Conservation (phyloP, 768 basidiomycete species). For the Suillus plorans region DNA sequence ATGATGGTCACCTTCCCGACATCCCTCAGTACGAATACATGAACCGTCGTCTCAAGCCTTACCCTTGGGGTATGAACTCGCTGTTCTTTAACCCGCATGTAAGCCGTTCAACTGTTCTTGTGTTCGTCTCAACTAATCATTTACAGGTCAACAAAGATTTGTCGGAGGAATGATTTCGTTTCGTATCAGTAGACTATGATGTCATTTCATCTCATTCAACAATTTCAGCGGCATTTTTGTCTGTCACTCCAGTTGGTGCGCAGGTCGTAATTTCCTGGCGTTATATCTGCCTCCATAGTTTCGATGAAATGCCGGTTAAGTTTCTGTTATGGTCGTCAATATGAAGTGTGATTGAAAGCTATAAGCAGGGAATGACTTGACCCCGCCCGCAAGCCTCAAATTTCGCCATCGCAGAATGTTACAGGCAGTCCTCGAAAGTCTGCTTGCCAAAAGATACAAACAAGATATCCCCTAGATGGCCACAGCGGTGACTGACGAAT, state of each 20-base stretch:
- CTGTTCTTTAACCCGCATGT: slow-evolving; percentile 82
- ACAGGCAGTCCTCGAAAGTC: background rate
- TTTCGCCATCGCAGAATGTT: background rate
- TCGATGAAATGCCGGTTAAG: background rate
- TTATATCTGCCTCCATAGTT: background rate
- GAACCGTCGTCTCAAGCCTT: slow-evolving; percentile 75
- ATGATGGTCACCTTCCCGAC: slow-evolving; percentile 71
- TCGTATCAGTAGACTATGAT: slow-evolving; percentile 1
- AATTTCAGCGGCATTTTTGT: background rate
- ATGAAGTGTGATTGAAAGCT: background rate
- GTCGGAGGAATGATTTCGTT: slow-evolving; percentile 25
- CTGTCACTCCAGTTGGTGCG: too few species aligned
- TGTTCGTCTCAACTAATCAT: slow-evolving; percentile 8
- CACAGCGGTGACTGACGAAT: background rate
- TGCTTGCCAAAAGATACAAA: background rate
- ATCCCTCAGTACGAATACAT: slow-evolving; percentile 74
- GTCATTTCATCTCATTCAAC: background rate
- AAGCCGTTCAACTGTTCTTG: slow-evolving; percentile 22
- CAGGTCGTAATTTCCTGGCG: background rate
- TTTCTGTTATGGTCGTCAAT: background rate
- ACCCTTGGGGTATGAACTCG: slow-evolving; percentile 83
- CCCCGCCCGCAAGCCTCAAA: background rate
- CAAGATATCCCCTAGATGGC: background rate
- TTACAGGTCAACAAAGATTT: slow-evolving; percentile 67
- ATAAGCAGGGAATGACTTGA: background rate